phyloP scores from a whole-genome alignment of 1,139 yeast genomes.

The Kurtzmaniella quercitrusa region DNA sequence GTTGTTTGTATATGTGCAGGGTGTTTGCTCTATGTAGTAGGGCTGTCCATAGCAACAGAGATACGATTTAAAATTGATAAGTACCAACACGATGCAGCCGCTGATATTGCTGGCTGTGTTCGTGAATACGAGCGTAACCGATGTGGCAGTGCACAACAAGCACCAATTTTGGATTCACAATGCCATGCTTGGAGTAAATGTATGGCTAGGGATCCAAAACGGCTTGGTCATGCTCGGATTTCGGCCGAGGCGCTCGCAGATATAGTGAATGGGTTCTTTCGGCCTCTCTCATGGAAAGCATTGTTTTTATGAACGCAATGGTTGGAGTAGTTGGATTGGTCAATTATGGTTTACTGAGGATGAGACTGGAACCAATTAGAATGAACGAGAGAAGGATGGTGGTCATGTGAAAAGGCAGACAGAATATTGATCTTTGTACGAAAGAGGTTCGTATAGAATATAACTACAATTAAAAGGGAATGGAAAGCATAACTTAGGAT shows the following conservation, averaged over 20 bases:
- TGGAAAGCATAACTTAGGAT: no score
- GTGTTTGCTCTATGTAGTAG: conserved; percentile 51
- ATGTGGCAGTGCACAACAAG: conserved; percentile 47
- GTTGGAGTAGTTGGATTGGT: conserved; percentile 5
- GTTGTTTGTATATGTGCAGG: conserved; percentile 53
- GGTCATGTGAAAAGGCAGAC: background rate
- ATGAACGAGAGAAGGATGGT: background rate
- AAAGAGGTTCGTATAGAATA: background rate
- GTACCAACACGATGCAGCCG: conserved; percentile 54
- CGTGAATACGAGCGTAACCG: conserved; percentile 68
- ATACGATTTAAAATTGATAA: conserved; percentile 65
- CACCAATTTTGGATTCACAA: conserved; percentile 70
- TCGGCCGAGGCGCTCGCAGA: conserved; percentile 83
- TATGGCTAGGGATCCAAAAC: conserved; percentile 80
- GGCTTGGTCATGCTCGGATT: conserved; percentile 71
- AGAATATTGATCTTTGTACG: background rate
- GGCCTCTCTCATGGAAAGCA: conserved; percentile 74
- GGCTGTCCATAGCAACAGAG: conserved; percentile 64
- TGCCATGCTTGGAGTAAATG: conserved; percentile 80
- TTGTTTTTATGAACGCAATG: conserved; percentile 41
- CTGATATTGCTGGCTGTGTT: conserved; percentile 69
- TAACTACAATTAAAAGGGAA: background rate
- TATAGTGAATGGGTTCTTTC: conserved; percentile 71
- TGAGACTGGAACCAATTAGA: background rate
- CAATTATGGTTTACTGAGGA: conserved; percentile 4